phyloP scores from a whole-genome alignment of 2,329 filamentous ascomycete genomes.

The Esteya vermicola region DNA sequence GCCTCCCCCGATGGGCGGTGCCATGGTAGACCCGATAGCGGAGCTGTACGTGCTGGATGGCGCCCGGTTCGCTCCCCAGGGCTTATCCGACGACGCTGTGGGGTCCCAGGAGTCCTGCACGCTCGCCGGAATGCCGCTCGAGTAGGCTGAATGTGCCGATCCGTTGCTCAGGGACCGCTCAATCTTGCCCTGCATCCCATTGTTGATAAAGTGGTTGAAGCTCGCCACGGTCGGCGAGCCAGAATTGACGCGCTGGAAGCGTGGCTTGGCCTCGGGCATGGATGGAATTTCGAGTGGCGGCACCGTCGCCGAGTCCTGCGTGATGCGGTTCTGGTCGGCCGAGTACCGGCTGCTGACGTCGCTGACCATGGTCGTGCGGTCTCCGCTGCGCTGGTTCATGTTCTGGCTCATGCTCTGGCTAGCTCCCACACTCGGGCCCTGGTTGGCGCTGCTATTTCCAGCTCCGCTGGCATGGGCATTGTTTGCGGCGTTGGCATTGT shows the following conservation, averaged over 20 bases:
- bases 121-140: conserved; percentile 52
- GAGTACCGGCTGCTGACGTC: conserved; percentile 45
- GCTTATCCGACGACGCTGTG: conserved; percentile 22
- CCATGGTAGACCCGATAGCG: conserved; percentile 22
- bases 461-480: too few relatives aligned
- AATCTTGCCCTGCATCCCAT: conserved; percentile 47
- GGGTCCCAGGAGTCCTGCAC: conserved; percentile 43
- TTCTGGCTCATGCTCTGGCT: conserved; percentile 23
- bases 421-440: too few relatives aligned
- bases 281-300: conserved; percentile 50
- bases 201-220: conserved; percentile 33
- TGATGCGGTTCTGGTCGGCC: conserved; percentile 30
- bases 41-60: conserved; percentile 37
- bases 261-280: conserved; percentile 36
- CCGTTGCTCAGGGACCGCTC: conserved; percentile 39
- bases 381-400: conserved; percentile 15
- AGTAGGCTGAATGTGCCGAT: conserved; percentile 39
- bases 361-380: conserved; percentile 37
- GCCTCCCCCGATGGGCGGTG: not conserved
- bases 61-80: conserved; percentile 35
- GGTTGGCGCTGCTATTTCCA: conserved; percentile 31
- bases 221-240: conserved; percentile 57
- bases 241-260: conserved; percentile 51
- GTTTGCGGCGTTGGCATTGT: conserved; percentile 7
- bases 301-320: conserved; percentile 54